Base-by-base conservation (phyloP, 441 rosid species). In the Syzygium malaccense region DNA sequence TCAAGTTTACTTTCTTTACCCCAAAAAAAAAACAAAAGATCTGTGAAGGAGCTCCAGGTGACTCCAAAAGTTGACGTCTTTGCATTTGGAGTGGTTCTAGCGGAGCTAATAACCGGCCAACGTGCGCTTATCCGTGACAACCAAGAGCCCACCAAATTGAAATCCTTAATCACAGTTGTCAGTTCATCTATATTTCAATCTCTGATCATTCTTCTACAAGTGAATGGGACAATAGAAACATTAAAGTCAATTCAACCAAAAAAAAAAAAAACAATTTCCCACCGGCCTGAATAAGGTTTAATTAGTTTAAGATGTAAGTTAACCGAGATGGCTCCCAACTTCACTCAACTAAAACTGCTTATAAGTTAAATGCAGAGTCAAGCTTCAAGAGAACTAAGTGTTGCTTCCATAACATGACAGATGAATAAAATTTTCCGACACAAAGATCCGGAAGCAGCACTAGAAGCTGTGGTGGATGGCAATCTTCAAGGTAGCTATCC, bases 21-120 rank as follows among this genome's bases (percentile, higher is more conserved):
- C n/a, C 7, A 62, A 19, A 68, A 89, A 94, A 95, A 89, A 33
- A n/a, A n/a, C 48, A 7, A 41, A 26, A 88, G 89, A 85, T 95
- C 95, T 41, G 94, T 94, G 92, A 93, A 92, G 94, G 96, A 93
- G 93, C 93, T 94, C 18, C 96, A 95, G 88, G 95, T 94, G 90
- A 95, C 95, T 60, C 86, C 95, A 26, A 95, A 95, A 89, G 92
- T 94, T 26, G 96, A 95, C 86, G 96, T 94, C 32, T 95, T 94
- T 89, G 94, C 95, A 60, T 95, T 94, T 56, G 96, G 95, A 83
- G 96, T 95, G 89, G 95, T 95, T 80, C 90, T 94, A 54, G 95
- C 94, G 18, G 98, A 95, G 94, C 94, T 95, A 85, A 94, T 95
- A 88, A 95, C 96, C 2, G 95, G 96, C 32, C 93, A 92, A 56